These are phyloP conservation scores for Garcia nutans DNA, from an alignment of 345 rosid species.

Conservation along the genomic window DNA sequence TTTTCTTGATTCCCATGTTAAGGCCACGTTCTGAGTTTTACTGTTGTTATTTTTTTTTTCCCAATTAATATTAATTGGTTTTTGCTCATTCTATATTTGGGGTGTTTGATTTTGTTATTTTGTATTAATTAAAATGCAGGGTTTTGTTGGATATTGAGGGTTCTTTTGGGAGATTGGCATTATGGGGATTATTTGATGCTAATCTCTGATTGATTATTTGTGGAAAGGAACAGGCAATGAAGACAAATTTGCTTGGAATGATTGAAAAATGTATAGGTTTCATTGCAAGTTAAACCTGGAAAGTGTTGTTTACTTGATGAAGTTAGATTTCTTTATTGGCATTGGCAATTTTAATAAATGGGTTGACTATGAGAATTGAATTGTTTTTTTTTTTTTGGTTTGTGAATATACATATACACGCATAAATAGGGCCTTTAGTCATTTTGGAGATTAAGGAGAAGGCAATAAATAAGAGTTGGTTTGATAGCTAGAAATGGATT, in stretches of 20 bases:
- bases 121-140: constrained; percentile 14
- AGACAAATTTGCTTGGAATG: not conserved
- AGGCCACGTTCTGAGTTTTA: not conserved
- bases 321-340: constrained; percentile 9
- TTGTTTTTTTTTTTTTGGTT: not conserved
- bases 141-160: not conserved
- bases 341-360: not conserved
- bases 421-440: not conserved
- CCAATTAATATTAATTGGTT: not conserved
- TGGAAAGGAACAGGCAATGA: not conserved
- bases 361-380: constrained; percentile 6
- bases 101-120: not conserved
- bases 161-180: constrained; percentile 2
- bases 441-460: constrained; percentile 1
- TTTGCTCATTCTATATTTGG: not conserved
- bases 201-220: constrained; percentile 1
- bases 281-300: not conserved
- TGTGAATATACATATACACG: not conserved
- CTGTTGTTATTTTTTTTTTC: not conserved
- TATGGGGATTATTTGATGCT: not conserved
- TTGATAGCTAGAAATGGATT: constrained; percentile 8
- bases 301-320: constrained; percentile 16
- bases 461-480: not conserved
- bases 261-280: not conserved
- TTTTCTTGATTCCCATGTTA: constrained; percentile 6